Conservation (phyloP, 768 basidiomycete species). For the Amanita phalloides region DNA sequence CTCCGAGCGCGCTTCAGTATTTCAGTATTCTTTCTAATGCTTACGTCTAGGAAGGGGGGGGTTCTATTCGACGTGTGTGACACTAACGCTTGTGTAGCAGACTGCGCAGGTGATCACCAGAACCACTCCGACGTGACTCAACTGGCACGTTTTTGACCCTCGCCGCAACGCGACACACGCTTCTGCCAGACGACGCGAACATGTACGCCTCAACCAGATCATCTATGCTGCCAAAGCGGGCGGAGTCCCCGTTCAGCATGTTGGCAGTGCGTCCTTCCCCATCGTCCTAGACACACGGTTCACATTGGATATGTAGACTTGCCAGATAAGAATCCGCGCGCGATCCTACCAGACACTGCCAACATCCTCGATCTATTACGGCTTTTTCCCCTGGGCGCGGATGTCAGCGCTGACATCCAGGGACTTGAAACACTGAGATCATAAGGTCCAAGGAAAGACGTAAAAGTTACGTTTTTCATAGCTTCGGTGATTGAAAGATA, state of each 20-base stretch:
- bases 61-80: conserved; percentile 59
- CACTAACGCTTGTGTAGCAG: background rate
- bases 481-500: conserved; percentile 31
- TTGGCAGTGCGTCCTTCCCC: conserved; percentile 50
- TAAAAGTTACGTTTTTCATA: conserved; percentile 13
- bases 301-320: conserved; percentile 39
- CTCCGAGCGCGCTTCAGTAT: no score
- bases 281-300: background rate
- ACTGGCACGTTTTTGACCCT: conserved; percentile 61
- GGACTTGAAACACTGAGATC: no score
- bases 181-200: conserved; percentile 49
- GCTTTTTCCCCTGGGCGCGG: conserved; percentile 54
- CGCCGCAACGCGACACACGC: conserved; percentile 69
- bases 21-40: no score
- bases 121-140: conserved; percentile 58
- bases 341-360: conserved; percentile 50
- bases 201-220: conserved; percentile 56
- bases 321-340: conserved; percentile 76
- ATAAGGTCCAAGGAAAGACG: no score
- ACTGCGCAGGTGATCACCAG: background rate
- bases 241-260: conserved; percentile 61
- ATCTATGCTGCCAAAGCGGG: conserved; percentile 67
- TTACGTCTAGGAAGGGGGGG: no score
- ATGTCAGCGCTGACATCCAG: no score
- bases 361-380: conserved; percentile 51